Conservation (phyloP, 495 filamentous ascomycete species). For the Rostrohypoxylon terebratum region DNA sequence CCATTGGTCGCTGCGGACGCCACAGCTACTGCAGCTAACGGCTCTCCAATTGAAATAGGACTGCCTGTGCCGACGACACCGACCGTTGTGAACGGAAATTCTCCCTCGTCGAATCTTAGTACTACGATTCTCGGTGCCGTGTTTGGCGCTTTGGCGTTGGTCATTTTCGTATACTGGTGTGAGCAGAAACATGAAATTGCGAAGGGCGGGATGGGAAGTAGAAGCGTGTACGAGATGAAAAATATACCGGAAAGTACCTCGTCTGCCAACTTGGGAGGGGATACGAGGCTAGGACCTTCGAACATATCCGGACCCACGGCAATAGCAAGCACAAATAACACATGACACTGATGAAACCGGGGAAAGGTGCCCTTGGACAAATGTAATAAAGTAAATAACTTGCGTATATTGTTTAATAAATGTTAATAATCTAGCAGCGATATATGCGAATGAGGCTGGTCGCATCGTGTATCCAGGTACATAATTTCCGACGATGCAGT, state of each 20-base stretch:
- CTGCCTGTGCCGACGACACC: not conserved
- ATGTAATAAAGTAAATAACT: not conserved
- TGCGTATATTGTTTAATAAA: conserved; percentile 16
- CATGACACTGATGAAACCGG: not conserved
- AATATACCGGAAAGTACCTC: not conserved
- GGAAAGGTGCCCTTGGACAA: not conserved
- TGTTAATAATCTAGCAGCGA: not conserved
- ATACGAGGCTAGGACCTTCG: not conserved
- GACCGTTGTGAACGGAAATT: not conserved
- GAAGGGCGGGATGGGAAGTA: not conserved
- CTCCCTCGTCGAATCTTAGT: conserved; percentile 10
- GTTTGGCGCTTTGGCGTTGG: conserved; percentile 20
- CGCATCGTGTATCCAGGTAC: not conserved
- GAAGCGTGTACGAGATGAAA: conserved; percentile 3
- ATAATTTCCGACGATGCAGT: not conserved
- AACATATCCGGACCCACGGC: conserved; percentile 6
- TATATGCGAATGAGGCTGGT: not conserved
- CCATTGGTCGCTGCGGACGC: conserved; percentile 20
- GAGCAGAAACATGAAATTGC: conserved; percentile 17
- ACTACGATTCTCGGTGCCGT: conserved; percentile 15
- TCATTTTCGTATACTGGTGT: conserved; percentile 24
- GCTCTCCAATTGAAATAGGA: not conserved
- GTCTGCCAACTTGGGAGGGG: not conserved
- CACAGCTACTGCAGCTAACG: not conserved
- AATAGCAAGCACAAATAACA: conserved; percentile 6